Percentiles rank a stretch among this genome's conserved stretches.
Conservation (phyloP, 345 rosid genomes). For the Litchi chinensis region DNA sequence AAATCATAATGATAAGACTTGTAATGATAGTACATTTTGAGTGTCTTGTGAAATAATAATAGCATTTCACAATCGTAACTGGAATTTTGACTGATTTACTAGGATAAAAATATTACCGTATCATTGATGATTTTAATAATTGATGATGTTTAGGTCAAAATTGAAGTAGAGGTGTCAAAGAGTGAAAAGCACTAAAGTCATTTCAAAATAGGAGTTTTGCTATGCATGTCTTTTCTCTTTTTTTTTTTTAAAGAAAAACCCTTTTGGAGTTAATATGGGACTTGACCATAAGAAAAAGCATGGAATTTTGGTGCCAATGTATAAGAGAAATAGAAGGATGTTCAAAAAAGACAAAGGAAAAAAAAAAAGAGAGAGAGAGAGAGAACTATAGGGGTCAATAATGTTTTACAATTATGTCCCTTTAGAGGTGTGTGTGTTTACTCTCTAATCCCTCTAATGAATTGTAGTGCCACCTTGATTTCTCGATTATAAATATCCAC, state of each 20-base stretch:
- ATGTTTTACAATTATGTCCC: constrained; percentile 24
- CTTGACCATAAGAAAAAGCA: constrained; percentile 25
- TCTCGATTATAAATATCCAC: constrained; percentile 46
- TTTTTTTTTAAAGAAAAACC: no score
- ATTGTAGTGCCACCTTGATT: constrained; percentile 21
- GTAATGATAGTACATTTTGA: background rate
- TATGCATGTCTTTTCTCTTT: no score
- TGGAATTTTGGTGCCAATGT: background rate
- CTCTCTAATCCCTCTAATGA: constrained; percentile 9
- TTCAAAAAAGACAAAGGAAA: background rate
- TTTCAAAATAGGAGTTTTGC: no score
- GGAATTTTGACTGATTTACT: no score
- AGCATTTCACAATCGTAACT: no score
- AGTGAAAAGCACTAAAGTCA: no score
- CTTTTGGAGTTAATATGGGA: constrained; percentile 17
- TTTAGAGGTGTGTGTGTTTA: background rate
- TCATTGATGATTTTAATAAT: no score
- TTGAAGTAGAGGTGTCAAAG: no score
- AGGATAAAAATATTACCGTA: background rate
- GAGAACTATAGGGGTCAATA: background rate
- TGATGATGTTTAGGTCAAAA: no score
- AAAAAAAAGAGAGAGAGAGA: no score
- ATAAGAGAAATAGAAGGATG: background rate
- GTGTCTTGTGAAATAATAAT: no score
- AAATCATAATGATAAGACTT: background rate